Conservation (phyloP, 257 asterid genomes). For the Ligustrum vulgare region DNA sequence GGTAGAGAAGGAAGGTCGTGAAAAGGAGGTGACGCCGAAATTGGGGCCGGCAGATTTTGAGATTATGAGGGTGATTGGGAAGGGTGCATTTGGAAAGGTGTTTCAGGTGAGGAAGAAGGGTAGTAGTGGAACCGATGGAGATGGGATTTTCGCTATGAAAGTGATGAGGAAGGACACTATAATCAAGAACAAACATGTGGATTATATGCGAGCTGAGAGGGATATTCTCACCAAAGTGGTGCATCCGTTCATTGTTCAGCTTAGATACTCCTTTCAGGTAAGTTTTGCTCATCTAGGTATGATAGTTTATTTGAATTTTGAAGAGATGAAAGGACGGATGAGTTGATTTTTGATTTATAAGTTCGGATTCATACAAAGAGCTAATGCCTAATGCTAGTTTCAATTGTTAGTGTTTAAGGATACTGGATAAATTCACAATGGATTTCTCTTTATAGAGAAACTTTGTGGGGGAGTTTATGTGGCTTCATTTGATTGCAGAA, state of each 20-base stretch:
- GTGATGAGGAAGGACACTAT: conserved; percentile 88
- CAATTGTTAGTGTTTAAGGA: conserved; percentile 9
- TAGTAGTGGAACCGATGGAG: conserved; percentile 39
- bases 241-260: conserved; percentile 88
- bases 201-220: conserved; percentile 89
- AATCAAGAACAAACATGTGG: conserved; percentile 89
- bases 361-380: conserved; percentile 14
- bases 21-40: conserved; percentile 26
- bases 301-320: conserved; percentile 6
- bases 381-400: background rate
- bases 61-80: conserved; percentile 83
- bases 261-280: conserved; percentile 86
- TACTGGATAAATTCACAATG: background rate
- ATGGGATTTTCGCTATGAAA: conserved; percentile 87
- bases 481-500: background rate
- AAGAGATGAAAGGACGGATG: background rate
- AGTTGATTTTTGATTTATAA: background rate
- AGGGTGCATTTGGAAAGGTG: conserved; percentile 95
- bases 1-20: conserved; percentile 22
- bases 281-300: background rate
- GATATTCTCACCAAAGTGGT: conserved; percentile 88
- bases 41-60: conserved; percentile 83
- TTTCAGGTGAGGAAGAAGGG: conserved; percentile 80
- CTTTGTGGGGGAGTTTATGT: background rate
- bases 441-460: background rate